Base-by-base conservation (phyloP, 257 asterid species). In the Nyctanthes arbortristis region DNA sequence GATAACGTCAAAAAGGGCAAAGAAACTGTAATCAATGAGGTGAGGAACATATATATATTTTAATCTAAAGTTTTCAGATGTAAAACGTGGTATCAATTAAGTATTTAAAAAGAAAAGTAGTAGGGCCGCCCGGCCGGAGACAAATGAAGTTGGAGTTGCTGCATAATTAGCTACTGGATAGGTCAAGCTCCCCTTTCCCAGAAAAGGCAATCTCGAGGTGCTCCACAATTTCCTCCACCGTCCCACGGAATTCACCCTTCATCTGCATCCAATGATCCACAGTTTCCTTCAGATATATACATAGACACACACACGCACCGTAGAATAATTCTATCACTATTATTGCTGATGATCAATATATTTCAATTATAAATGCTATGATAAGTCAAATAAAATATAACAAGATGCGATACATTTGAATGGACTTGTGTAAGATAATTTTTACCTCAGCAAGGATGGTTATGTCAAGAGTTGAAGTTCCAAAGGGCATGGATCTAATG, bases 401-500 rank as follows among this genome's bases (percentile, higher is more conserved):
- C n/a, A n/a, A n/a, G n/a, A n/a, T n/a, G 1, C 10, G 7, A 35
- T 35, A 4, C 2, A 2, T 35, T 12, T 35, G 0, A 39, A 14
- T 39, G 47, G n/a, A n/a, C 2, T 47, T 47, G 20, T 18, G 6
- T 18, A 30, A 28, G 30, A 58, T 58, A 16, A 24, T 30, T 30
- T 2, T 1, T 73, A 80, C 85, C 85, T 80, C 60, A 20, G 82
- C 76, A 52, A 62, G 73, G 49, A 81, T 25, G 56, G 82, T 67
- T 14, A 81, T 63, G 49, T 81, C 82, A 9, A 81, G 55, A 24
- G 65, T 52, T 5, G 28, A 45, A 20, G 13, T 18, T 14, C 85
- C 82, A 77, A 81, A 81, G 0, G 74, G 82, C 61, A 81, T 69
- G 43, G 72, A 66, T 59, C 85, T 81, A 28, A 78, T 63, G 39